A percentile compares a stretch with the other conserved stretches of the same genome.
Conservation (phyloP, 805 yeast species). For the Candida easanensis region DNA sequence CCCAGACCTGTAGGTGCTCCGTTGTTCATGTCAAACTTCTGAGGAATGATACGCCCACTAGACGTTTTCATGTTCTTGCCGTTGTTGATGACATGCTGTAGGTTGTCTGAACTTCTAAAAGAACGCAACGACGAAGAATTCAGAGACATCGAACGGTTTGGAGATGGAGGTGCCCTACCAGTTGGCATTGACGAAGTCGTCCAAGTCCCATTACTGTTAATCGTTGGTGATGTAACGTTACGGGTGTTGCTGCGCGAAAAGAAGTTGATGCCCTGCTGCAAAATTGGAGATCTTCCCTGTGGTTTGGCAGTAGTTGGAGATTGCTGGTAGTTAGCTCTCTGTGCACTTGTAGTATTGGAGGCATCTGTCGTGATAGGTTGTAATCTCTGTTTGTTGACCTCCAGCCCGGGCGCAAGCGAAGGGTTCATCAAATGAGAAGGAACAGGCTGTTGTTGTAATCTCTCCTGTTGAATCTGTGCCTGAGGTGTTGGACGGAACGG, state of each 20-base stretch:
- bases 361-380: slow-evolving; percentile 13
- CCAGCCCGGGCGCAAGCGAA: not conserved
- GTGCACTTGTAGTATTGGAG: slow-evolving; percentile 10
- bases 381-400: slow-evolving; percentile 6
- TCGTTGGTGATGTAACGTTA: slow-evolving; percentile 25
- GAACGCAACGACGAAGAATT: slow-evolving; percentile 33
- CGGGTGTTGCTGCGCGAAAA: slow-evolving; percentile 27
- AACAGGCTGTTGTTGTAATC: slow-evolving; percentile 20
- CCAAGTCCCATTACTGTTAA: slow-evolving; percentile 12
- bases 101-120: slow-evolving; percentile 28
- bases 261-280: slow-evolving; percentile 37
- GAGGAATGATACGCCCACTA: slow-evolving; percentile 45
- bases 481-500: slow-evolving; percentile 10
- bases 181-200: slow-evolving; percentile 1
- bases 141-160: slow-evolving; percentile 34
- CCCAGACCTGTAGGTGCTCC: slow-evolving; percentile 32
- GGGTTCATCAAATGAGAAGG: slow-evolving; percentile 4
- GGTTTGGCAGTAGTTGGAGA: slow-evolving; percentile 14
- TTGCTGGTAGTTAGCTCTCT: slow-evolving; percentile 17
- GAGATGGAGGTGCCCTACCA: slow-evolving; percentile 18
- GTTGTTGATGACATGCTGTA: slow-evolving; percentile 21
- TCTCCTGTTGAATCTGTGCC: slow-evolving; percentile 14
- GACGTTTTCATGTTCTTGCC: slow-evolving; percentile 35
- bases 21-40: slow-evolving; percentile 37
- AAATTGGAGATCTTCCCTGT: slow-evolving; percentile 32